Percentiles rank a stretch among this genome's conserved stretches.
Evolutionary conservation across 225 moss, liverwort and hornwort species (phyloP).

Genomic region (Marchantia paleacea): DNA sequence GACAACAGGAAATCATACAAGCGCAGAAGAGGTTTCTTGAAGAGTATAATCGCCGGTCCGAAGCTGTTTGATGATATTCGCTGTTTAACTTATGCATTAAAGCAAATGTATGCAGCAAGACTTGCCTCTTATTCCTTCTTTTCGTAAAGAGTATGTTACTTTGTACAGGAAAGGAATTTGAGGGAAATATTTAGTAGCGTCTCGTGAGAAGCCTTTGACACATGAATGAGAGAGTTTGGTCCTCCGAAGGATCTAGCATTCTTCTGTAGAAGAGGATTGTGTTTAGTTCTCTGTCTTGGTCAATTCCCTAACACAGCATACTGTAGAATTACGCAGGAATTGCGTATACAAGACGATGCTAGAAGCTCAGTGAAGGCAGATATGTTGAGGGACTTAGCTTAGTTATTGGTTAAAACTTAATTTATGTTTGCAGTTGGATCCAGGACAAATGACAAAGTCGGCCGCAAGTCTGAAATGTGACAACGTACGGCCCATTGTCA

Average conservation of each 20-base stretch:
- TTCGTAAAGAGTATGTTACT: not conserved
- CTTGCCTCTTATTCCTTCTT: not conserved
- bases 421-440: no score
- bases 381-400: no score
- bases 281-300: not conserved
- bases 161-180: not conserved
- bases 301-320: not conserved
- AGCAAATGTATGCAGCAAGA: no score
- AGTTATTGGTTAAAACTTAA: no score
- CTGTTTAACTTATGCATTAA: no score
- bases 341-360: no score
- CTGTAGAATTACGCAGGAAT: no score
- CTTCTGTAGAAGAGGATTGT: not conserved
- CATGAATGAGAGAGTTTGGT: not conserved
- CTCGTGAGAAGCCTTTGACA: not conserved
- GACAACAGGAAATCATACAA: constrained; percentile 18
- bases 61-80: not conserved
- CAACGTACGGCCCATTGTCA: no score
- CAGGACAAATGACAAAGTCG: no score
- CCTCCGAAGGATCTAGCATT: not conserved
- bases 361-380: no score
- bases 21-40: constrained; percentile 12
- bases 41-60: constrained; percentile 8
- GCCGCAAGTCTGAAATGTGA: no score
- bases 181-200: not conserved